Evolutionary conservation across 495 filamentous ascomycete species (phyloP), one percentile per base, ranked within the genome.

Genomic region (Trichoderma reesei): DNA sequence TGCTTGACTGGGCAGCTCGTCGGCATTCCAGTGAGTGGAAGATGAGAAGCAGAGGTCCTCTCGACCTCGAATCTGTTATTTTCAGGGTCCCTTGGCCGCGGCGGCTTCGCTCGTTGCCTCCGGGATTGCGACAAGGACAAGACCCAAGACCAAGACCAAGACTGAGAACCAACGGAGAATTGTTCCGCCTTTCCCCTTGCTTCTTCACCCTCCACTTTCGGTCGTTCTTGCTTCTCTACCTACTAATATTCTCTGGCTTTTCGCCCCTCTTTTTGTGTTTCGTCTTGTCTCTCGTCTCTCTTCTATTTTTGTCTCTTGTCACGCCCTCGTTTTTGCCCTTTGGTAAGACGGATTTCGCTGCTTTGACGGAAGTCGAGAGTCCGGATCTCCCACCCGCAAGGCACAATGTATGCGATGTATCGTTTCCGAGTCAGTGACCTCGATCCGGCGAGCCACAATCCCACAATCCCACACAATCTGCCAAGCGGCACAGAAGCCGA

Each of bases 161-260:
- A 13, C 14, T 18, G 10, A 18, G 14, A 18, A 54, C 46, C 41
- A 16, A 18, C 51, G 51, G 51, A 56, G 51, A 56, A 56, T 56
- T 56, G 51, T 56, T 56, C 51, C 51, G 51, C 51, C 51, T 56
- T 56, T 46, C 42, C 42, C 42, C 13, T 1, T 56, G 33, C 31
- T 33, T 33, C 34, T 34, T 8, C 3, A 11, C 14, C 51, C 51
- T 56, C 26, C 26, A 13, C 11, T 34, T 4, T 56, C 51, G 38
- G 11, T 7, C 38, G 14, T 44, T 44, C 39, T 16, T n/a, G 41
- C 14, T 44, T n/a, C 41, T 44, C n/a, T 13, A 44, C 11, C 41
- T 44, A 16, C 13, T 14, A 4, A 44, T 5, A 26, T 26, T 26
- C 26, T 26, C 26, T 26, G 26, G 26, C 26, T 26, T 26, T 26